Evolutionary conservation across 768 basidiomycete genomes (phyloP), one percentile per base, ranked within the genome.

Genomic region (Trametes cinnabarina): DNA sequence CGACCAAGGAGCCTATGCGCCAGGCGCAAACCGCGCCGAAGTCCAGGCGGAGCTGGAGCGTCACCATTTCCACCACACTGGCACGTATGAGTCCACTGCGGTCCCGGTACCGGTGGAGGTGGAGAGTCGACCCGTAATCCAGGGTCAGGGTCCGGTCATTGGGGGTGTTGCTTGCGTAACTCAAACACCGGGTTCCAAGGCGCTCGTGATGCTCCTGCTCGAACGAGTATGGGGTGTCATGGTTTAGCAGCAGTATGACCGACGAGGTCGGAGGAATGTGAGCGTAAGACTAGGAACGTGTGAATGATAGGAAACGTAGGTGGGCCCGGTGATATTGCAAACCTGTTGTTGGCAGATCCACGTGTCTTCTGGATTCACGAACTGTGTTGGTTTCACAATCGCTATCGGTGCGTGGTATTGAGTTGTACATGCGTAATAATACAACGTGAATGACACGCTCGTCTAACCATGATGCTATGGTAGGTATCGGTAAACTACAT

Each of bases 181-280:
- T n/a, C 58, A 73, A 39, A 91, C 88, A 11, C 90, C 90, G n/a
- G 90, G 90, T 3, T 74, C 81, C 6, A 72, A 73, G 25, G 68
- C 55, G 0, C 73, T 91, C 41, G 63, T 88, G 14, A 65, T 70
- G 15, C 55, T 83, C 6, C 62, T 90, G 58, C 62, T 80, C 12
- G 60, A 76, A 51, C 78, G 88, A 53, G 75, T 90, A 17, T 90
- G 87, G 86, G 80, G 71, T 12, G 61, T 73, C 32, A 26, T 19
- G 23, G 55, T 40, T 20, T 49, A 58, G 28, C 47, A 26, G n/a
- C 30, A 44, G 40, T 47, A 39, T 23, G 47, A 23, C 58, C 58
- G 58, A 51, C 28, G 58, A 55, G 47, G 34, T 55, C 58, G 58
- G 58, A 51, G 34, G 35, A 6, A 23, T 22, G 37, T 35, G 37